Percentiles rank a stretch among this genome's conserved stretches.
Evolutionary conservation across 2,329 filamentous ascomycete species (phyloP).

Genomic region (Nothomitra cinnamomea): DNA sequence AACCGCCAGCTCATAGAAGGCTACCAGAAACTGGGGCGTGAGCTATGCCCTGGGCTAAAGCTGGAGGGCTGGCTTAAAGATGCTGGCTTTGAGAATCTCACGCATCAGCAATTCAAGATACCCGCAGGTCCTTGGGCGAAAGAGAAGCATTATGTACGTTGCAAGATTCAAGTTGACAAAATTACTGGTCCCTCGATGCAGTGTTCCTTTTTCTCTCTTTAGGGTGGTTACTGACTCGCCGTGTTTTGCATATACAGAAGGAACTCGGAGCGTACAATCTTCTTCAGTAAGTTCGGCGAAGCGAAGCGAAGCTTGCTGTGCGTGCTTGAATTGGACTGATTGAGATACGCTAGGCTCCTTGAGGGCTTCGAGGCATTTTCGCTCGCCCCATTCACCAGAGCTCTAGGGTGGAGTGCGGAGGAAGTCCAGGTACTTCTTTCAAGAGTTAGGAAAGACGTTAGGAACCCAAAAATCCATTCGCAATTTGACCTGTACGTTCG

Average conservation of each 20-base stretch:
- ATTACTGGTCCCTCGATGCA: too few relatives aligned
- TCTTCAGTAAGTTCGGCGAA: too few relatives aligned
- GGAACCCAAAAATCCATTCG: not conserved
- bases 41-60: not conserved
- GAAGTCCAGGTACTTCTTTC: conserved; percentile 14
- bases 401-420: conserved; percentile 19
- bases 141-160: not conserved
- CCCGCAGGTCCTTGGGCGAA: not conserved
- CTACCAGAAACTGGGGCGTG: not conserved
- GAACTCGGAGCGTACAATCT: conserved; percentile 14
- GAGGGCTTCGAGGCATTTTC: conserved; percentile 23
- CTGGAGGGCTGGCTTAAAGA: conserved; percentile 15
- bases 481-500: not conserved
- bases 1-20: not conserved
- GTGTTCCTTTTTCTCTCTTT: not conserved
- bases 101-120: conserved; percentile 22
- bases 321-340: too few relatives aligned
- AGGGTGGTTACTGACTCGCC: not conserved
- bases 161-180: not conserved
- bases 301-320: too few relatives aligned
- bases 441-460: not conserved
- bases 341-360: conserved; percentile 18
- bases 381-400: conserved; percentile 22
- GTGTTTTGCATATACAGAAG: not conserved
- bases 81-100: conserved; percentile 19